Evolutionary conservation across 257 asterid species (phyloP), one percentile per base, ranked within the genome.

Genomic region (Plantago elongata): DNA sequence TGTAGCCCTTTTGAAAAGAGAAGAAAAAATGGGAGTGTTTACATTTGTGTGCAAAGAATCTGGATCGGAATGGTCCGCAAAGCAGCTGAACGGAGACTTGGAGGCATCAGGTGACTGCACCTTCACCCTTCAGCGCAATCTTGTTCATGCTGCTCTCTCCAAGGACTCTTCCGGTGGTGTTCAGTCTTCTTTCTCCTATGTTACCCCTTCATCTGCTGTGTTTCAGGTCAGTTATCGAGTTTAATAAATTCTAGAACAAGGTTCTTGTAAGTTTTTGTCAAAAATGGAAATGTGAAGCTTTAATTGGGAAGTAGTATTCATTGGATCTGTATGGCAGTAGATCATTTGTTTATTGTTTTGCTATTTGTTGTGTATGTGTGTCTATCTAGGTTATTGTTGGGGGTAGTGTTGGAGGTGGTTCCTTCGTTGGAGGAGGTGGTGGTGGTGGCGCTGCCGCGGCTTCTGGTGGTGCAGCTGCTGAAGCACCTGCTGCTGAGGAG

Each of bases 91-190:
- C n/a, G 88, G 88, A 30, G 88, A 78, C 1, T 81, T 81, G 2
- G 88, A 76, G 69, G 78, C 84, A 58, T 61, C 82, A 12, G 73
- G 92, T 12, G 72, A 27, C 57, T 61, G 49, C 63, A 75, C 87
- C 45, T 88, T 69, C 69, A 75, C 64, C 0, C 84, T 89, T 16
- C 97, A 86, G 80, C 86, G 97, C 54, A 84, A 89, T 76, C 97
- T 89, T 46, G 97, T 89, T 45, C 83, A 84, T 27, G 87, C 76
- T 45, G 89, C 95, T 45, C 76, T 79, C 34, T 72, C 95, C 11
- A 15, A 77, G 48, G 94, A 89, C 70, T 77, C 87, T 15, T 76
- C 91, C 60, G 94, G 94, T 49, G 97, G 76, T 45, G 94, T 84
- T 45, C 93, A 84, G 63, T 89, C 94, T 5, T 86, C 95, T 9